A percentile compares a stretch with the other conserved stretches of the same genome.
Evolutionary conservation across 1,284 basidiomycete genomes (phyloP).

Genomic region (Cronartium quercuum): DNA sequence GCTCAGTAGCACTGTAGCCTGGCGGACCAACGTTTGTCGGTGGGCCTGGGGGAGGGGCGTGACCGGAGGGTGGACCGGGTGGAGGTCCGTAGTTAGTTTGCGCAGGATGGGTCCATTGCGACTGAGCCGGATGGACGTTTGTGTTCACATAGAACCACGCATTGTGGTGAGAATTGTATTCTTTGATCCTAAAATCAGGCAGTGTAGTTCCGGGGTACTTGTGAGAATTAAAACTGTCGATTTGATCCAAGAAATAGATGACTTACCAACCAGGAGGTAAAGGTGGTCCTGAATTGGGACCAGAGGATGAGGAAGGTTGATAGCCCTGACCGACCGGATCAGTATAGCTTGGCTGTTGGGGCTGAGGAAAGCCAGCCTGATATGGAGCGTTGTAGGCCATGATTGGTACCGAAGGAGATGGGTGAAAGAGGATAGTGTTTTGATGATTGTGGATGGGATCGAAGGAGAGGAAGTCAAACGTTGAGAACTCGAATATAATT

Average conservation of each 20-base stretch:
- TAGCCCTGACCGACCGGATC: neutral
- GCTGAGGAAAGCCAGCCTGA: neutral
- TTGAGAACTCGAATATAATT: no score
- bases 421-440: no score
- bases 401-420: no score
- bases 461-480: no score
- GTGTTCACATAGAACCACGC: constrained; percentile 31
- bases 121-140: constrained; percentile 12
- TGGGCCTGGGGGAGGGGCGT: constrained; percentile 22
- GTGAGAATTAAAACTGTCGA: no score
- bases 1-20: neutral
- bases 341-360: neutral
- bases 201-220: no score
- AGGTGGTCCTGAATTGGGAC: neutral
- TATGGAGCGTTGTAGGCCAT: neutral
- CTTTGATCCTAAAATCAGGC: constrained; percentile 9
- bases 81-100: neutral
- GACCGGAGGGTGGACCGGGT: neutral
- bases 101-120: constrained; percentile 26
- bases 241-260: neutral
- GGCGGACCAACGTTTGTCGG: neutral
- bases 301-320: neutral
- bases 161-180: constrained; percentile 31
- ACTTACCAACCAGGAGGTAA: neutral
- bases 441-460: no score